phyloP scores from a whole-genome alignment of 2,329 filamentous ascomycete genomes.

The Xylariaceae sp. region DNA sequence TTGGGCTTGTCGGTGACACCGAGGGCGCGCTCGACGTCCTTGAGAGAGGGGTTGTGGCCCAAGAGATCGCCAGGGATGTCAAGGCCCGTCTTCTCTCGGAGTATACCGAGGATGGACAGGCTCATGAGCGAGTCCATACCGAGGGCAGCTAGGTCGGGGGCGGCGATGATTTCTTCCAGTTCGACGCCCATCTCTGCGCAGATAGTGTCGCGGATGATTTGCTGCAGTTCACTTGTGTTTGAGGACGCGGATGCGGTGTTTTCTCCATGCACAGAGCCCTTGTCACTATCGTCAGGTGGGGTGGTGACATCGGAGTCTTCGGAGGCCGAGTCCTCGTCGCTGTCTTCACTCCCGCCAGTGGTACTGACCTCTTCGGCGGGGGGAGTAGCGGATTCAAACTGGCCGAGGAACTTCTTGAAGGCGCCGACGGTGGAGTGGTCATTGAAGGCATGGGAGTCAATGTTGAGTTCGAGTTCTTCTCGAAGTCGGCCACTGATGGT shows the following conservation, averaged over 20 bases:
- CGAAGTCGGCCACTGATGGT: slow-evolving; percentile 53
- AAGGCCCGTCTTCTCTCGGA: slow-evolving; percentile 50
- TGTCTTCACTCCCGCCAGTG: slow-evolving; percentile 35
- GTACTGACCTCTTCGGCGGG: slow-evolving; percentile 35
- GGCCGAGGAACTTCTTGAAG: slow-evolving; percentile 42
- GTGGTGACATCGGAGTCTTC: slow-evolving; percentile 51
- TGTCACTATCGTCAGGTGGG: slow-evolving; percentile 47
- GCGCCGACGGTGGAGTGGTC: slow-evolving; percentile 50
- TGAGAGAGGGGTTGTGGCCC: slow-evolving; percentile 55
- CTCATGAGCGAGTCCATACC: slow-evolving; percentile 58
- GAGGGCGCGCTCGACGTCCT: slow-evolving; percentile 60
- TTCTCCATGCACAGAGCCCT: slow-evolving; percentile 43
- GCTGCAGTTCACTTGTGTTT: slow-evolving; percentile 42
- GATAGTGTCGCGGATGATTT: slow-evolving; percentile 59
- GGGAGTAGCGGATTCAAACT: slow-evolving; percentile 31
- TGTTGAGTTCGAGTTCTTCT: slow-evolving; percentile 52
- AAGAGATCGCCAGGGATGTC: slow-evolving; percentile 56
- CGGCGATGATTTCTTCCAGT: slow-evolving; percentile 54
- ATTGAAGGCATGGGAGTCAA: slow-evolving; percentile 49
- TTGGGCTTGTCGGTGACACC: slow-evolving; percentile 45
- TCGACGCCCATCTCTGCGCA: slow-evolving; percentile 69
- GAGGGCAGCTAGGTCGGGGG: slow-evolving; percentile 49
- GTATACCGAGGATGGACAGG: slow-evolving; percentile 49
- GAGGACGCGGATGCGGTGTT: slow-evolving; percentile 32
- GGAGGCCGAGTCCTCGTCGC: slow-evolving; percentile 42